Evolutionary conservation across 2,329 filamentous ascomycete genomes (phyloP), one percentile per base, ranked within the genome.

Genomic region (Chaetomium sp.): DNA sequence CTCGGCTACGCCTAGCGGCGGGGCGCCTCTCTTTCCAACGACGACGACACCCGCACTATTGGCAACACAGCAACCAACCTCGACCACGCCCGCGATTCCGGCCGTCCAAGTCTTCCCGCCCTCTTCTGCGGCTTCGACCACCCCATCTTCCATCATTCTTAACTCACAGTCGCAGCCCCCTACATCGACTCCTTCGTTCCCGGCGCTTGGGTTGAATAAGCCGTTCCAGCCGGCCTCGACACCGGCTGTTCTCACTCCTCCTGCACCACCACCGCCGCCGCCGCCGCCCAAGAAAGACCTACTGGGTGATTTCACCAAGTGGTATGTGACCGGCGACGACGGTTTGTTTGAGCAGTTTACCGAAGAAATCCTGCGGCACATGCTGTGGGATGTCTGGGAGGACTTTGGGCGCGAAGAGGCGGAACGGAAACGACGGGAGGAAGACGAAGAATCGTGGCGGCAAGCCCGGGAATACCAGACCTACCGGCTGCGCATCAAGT

Each of bases 241-340:
- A 32, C 45, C 7, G 34, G 36, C 19, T 11, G n/a, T 41, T 5
- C 12, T 42, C 8, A 27, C 49, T 6, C 12, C 45, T 8, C 12
- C 54, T 11, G 9, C 48, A 40, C 38, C 51, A 48, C 54, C 49
- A 33, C 40, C 34, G 6, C 50, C 33, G 35, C 51, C 48, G 6
- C 55, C 62, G 19, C 36, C 55, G 0, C 59, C 59, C 6, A 62
- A 67, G 40, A 58, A 69, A 32, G 77, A 82, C 55, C 62, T 70
- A 2, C 71, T 82, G 61, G 74, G 68, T 6, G 72, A 77, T 48
- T 76, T 84, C 35, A 73, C 78, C 0, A 73, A 71, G 33, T 84
- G 81, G 81, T 78, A 77, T 53, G 77, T 82, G 3, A 67, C 69
- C 10, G 81, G 76, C 36, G 81, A 84, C 54, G 67, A 70, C 12